Percentiles rank a stretch among this genome's conserved stretches.
These are phyloP conservation scores for Trypanosoma lewisi DNA, from an alignment of 208 protist genomes.

Conservation along the genomic window DNA sequence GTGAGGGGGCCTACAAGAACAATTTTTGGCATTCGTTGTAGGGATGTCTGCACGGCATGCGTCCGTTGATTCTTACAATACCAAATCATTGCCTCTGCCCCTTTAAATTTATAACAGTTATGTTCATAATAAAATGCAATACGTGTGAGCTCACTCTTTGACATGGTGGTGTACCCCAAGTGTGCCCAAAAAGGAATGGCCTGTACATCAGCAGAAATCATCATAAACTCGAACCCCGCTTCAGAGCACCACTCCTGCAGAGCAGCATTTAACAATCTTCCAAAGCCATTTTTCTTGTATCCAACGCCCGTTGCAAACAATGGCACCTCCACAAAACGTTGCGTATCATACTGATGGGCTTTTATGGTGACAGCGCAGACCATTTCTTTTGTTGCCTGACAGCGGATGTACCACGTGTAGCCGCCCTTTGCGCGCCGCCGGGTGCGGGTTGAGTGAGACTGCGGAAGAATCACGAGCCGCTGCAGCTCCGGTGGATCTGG, in stretches of 20 bases:
- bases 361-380: constrained; percentile 76
- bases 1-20: constrained; percentile 33
- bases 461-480: constrained; percentile 63
- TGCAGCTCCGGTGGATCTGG: constrained; percentile 77
- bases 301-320: constrained; percentile 84
- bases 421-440: constrained; percentile 60
- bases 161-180: constrained; percentile 76
- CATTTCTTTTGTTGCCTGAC: constrained; percentile 57
- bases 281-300: constrained; percentile 87
- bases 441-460: constrained; percentile 71
- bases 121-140: constrained; percentile 89
- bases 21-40: constrained; percentile 49
- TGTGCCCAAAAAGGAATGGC: constrained; percentile 82
- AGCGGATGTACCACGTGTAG: constrained; percentile 83
- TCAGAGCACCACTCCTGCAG: constrained; percentile 63
- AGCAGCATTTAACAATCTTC: constrained; percentile 69
- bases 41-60: constrained; percentile 6
- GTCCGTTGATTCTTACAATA: constrained; percentile 42
- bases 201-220: constrained; percentile 86
- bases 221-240: constrained; percentile 70
- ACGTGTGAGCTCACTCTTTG: constrained; percentile 58
- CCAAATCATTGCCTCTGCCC: constrained; percentile 79
- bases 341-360: constrained; percentile 72
- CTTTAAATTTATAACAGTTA: constrained; percentile 85
- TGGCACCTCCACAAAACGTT: constrained; percentile 83